These are phyloP conservation scores for Aureobasidium melanogenum DNA, from an alignment of 2,329 filamentous ascomycete genomes.

Conservation along the genomic window DNA sequence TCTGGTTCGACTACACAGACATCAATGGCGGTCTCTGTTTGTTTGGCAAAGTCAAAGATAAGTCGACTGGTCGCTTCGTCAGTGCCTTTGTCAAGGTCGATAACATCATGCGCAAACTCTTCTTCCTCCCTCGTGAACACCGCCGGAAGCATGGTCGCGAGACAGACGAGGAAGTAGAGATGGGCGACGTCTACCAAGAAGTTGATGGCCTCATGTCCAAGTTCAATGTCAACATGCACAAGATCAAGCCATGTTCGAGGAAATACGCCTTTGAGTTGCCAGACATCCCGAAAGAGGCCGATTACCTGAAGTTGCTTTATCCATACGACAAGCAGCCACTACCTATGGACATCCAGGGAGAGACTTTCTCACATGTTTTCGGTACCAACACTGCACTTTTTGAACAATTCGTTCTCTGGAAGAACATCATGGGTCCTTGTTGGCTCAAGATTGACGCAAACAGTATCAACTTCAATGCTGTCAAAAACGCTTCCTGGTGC, in stretches of 20 bases:
- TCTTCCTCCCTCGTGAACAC: constrained; percentile 73
- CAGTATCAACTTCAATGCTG: constrained; percentile 68
- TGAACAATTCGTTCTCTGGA: constrained; percentile 97
- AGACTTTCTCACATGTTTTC: constrained; percentile 91
- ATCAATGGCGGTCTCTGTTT: constrained; percentile 84
- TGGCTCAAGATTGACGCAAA: constrained; percentile 76
- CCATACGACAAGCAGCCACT: constrained; percentile 77
- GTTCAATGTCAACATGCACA: constrained; percentile 79
- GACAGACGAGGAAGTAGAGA: constrained; percentile 69
- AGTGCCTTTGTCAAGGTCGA: constrained; percentile 96
- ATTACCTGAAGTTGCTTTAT: constrained; percentile 94
- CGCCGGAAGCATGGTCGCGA: constrained; percentile 52
- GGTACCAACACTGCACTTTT: constrained; percentile 90
- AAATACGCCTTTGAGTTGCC: constrained; percentile 95
- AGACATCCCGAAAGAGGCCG: constrained; percentile 74
- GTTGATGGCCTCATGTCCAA: constrained; percentile 82
- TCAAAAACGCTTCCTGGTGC: constrained; percentile 94
- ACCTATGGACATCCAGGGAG: constrained; percentile 61
- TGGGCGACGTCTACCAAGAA: constrained; percentile 84
- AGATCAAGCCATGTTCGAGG: constrained; percentile 79
- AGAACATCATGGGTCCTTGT: constrained; percentile 97
- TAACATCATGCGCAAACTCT: constrained; percentile 86
- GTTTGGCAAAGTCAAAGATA: constrained; percentile 93
- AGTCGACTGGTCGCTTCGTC: constrained; percentile 65
- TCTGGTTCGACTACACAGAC: constrained; percentile 95